Percentiles rank a stretch among this genome's conserved stretches.
These are phyloP conservation scores for Penicillium frequentans DNA, from an alignment of 2,329 filamentous ascomycete genomes.

Conservation along the genomic window DNA sequence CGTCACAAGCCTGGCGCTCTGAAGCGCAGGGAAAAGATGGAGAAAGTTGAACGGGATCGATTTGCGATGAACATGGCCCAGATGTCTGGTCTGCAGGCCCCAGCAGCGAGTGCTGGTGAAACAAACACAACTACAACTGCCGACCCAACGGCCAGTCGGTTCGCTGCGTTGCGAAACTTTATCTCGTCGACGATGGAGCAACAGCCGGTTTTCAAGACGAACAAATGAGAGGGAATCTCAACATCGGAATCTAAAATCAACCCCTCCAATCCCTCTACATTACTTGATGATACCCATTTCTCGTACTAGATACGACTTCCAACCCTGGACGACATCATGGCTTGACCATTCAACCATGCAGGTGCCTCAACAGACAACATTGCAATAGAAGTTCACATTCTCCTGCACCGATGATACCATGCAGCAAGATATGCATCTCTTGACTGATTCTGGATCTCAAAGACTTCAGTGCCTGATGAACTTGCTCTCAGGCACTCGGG, in stretches of 20 bases:
- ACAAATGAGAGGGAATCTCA: constrained; percentile 23
- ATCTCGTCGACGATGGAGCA: constrained; percentile 88
- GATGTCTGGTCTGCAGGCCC: constrained; percentile 52
- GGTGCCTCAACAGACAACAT: not conserved
- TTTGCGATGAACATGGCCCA: constrained; percentile 82
- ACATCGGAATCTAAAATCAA: not conserved
- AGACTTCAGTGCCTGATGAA: not conserved
- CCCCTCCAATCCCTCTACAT: not conserved
- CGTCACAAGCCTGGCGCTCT: constrained; percentile 74
- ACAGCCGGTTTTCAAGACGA: constrained; percentile 68
- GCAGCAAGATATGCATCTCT: not conserved
- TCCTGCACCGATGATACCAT: not conserved
- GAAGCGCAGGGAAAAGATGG: constrained; percentile 78
- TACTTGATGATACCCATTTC: not conserved
- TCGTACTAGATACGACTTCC: not conserved
- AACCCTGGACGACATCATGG: not conserved
- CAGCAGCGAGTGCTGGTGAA: constrained; percentile 21
- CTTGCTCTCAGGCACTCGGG: not conserved
- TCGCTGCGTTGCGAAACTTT: constrained; percentile 79
- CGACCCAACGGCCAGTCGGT: constrained; percentile 59
- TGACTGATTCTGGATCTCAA: not conserved
- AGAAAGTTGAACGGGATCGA: constrained; percentile 76
- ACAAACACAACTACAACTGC: constrained; percentile 16
- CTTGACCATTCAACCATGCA: not conserved
- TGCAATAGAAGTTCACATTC: not conserved